Evolutionary conservation across 768 basidiomycete genomes (phyloP), one percentile per base, ranked within the genome.

Genomic region (Tulasnella calospora): DNA sequence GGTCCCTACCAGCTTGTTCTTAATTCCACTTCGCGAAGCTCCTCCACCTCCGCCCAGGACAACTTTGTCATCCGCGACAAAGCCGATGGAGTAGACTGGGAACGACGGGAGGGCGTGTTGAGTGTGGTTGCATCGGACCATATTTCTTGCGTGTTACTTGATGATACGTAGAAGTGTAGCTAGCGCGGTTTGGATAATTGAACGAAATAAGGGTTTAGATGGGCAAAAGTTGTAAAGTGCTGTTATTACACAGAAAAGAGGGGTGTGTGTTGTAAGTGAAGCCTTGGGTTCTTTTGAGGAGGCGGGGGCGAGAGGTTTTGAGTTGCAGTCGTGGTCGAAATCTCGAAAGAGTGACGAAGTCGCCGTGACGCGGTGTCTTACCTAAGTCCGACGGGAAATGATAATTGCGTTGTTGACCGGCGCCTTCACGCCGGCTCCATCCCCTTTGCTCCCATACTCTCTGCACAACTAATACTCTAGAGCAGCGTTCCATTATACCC

Each of bases 41-140:
- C 97, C 97, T 1, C 98, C 98, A 5, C 96, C 98, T 17, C 88
- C 88, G 1, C 95, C 97, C 8, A 97, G 87, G 2, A 96, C 87
- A 27, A 99, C 85, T 35, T 89, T 86, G 33, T 89, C 86, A n/a
- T 91, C 87, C 0, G 91, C 88, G 13, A 93, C 82, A 85, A 96
- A 99, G 19, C 90, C 90, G 74, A 92, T 90, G 6, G 94, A 94
- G 83, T 95, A 98, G 73, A 98, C 91, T 0, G 97, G 97, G 83
- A 97, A 98, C 1, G 89, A 85, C 10, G 92, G 88, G 13, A 96
- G 87, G n/a, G 90, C 83, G 81, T 97, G 94, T 33, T 88, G 83
- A 3, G 90, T 90, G 84, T 98, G 96, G 80, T 89, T 87, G 72
- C 93, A 90, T 79, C 96, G 91, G 61, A 67, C 61, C 90, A 98